phyloP scores from a whole-genome alignment of 768 basidiomycete species.

The Tricholoma flavovirens region DNA sequence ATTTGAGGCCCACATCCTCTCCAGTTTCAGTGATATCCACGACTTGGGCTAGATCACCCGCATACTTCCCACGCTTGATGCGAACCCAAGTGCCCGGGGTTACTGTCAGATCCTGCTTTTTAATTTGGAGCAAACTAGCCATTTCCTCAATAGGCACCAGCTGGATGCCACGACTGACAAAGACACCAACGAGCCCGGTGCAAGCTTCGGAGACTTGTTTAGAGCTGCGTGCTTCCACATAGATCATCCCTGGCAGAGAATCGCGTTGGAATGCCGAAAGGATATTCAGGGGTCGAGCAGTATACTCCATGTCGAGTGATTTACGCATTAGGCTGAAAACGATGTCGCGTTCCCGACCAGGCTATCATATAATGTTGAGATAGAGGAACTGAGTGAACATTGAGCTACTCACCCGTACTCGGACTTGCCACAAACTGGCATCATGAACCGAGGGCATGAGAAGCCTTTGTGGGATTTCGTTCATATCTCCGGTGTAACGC shows the following conservation, averaged over 20 bases:
- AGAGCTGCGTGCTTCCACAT: constrained; percentile 88
- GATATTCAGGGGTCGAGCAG: constrained; percentile 74
- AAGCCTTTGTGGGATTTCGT: constrained; percentile 85
- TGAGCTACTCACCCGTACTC: constrained; percentile 66
- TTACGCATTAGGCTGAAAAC: constrained; percentile 95
- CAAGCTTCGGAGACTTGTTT: constrained; percentile 83
- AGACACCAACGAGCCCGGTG: constrained; percentile 89
- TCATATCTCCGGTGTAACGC: constrained; percentile 87
- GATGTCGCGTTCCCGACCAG: constrained; percentile 88
- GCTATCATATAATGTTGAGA: constrained; percentile 35
- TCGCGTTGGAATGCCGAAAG: constrained; percentile 94
- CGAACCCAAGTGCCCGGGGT: constrained; percentile 92
- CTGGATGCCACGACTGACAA: constrained; percentile 71
- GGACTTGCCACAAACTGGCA: constrained; percentile 91
- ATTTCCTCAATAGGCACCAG: constrained; percentile 97
- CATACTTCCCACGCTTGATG: constrained; percentile 88
- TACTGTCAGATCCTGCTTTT: constrained; percentile 85
- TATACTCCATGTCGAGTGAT: constrained; percentile 78
- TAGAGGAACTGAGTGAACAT: neutral
- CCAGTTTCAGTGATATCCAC: constrained; percentile 91
- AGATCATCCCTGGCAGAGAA: constrained; percentile 92
- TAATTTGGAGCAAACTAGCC: constrained; percentile 93
- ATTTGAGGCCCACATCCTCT: constrained; percentile 88
- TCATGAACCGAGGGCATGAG: constrained; percentile 97
- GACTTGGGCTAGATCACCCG: constrained; percentile 93